Percentiles rank a stretch among this genome's conserved stretches.
These are phyloP conservation scores for Plectosphaerella plurivora DNA, from an alignment of 2,329 filamentous ascomycete genomes.

Conservation along the genomic window DNA sequence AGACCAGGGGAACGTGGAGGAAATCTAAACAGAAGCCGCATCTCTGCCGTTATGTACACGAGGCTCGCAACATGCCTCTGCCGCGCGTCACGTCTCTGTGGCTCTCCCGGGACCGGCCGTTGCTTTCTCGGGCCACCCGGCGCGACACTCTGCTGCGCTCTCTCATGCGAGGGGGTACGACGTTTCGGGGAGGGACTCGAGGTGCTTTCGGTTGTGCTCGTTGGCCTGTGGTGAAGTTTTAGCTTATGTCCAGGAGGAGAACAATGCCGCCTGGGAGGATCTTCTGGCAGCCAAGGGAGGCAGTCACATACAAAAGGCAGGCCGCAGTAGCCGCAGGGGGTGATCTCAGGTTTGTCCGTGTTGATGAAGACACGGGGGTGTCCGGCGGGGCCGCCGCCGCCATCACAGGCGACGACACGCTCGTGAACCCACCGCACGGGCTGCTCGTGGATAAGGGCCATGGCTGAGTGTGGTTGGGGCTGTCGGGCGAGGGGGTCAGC, in stretches of 20 bases:
- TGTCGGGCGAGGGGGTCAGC: conserved; percentile 30
- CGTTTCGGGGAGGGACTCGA: conserved; percentile 76
- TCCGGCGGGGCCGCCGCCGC: conserved; percentile 82
- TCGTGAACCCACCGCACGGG: conserved; percentile 89
- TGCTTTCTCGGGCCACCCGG: not conserved
- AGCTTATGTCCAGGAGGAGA: not conserved
- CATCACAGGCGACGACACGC: conserved; percentile 80
- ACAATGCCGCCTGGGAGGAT: not conserved
- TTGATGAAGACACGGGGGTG: conserved; percentile 98
- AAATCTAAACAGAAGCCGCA: not conserved
- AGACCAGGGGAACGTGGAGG: not conserved
- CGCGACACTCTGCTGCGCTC: not conserved
- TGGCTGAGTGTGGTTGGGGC: conserved; percentile 86
- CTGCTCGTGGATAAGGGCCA: conserved; percentile 93
- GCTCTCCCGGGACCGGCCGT: not conserved
- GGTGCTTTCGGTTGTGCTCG: conserved; percentile 78
- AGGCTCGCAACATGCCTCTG: conserved; percentile 3
- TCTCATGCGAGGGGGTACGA: conserved; percentile 70
- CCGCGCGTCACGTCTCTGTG: not conserved
- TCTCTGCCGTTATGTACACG: not conserved
- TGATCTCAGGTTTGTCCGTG: conserved; percentile 93
- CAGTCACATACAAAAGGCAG: conserved; percentile 73
- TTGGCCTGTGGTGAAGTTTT: conserved; percentile 59
- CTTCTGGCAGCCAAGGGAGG: not conserved
- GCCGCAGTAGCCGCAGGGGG: conserved; percentile 87